A percentile compares a stretch with the other conserved stretches of the same genome.
Conservation (phyloP, 805 yeast genomes). For the Wickerhamomyces silvicola region DNA sequence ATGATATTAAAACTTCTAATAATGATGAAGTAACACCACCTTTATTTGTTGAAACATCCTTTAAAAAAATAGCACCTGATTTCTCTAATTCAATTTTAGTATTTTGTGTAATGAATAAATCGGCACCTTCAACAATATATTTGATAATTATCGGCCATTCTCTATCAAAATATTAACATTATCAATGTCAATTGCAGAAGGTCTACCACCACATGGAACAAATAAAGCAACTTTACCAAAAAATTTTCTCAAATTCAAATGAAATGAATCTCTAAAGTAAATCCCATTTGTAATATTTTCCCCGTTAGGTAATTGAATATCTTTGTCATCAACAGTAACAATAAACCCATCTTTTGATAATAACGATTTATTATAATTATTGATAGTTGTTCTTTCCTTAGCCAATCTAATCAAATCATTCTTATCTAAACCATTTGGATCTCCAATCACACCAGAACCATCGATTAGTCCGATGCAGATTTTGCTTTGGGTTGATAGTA, state of each 20-base stretch:
- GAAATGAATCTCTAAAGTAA: slow-evolving; percentile 86
- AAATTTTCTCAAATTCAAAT: slow-evolving; percentile 60
- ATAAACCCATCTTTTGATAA: slow-evolving; percentile 73
- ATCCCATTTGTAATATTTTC: slow-evolving; percentile 73
- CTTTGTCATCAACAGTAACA: slow-evolving; percentile 80
- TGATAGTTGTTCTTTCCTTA: slow-evolving; percentile 64
- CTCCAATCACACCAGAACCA: slow-evolving; percentile 93
- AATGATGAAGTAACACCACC: slow-evolving; percentile 99
- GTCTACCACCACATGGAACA: slow-evolving; percentile 99
- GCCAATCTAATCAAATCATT: slow-evolving; percentile 76
- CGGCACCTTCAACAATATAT: slow-evolving; percentile 95
- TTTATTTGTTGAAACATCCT: slow-evolving; percentile 95
- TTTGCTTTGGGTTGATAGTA: slow-evolving; percentile 71
- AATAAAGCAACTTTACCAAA: slow-evolving; percentile 70
- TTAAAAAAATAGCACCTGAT: slow-evolving; percentile 82
- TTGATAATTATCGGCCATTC: slow-evolving; percentile 70
- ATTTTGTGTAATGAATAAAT: slow-evolving; percentile 87
- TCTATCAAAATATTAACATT: slow-evolving; percentile 66
- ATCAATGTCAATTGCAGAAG: slow-evolving; percentile 86
- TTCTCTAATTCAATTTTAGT: slow-evolving; percentile 83
- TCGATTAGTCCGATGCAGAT: slow-evolving; percentile 84
- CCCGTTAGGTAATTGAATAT: slow-evolving; percentile 74
- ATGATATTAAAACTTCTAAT: slow-evolving; percentile 88
- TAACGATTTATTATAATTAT: slow-evolving; percentile 57
- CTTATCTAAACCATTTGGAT: slow-evolving; percentile 84